Percentiles rank a stretch among this genome's conserved stretches.
These are phyloP conservation scores for Amphicarpaea edgeworthii DNA, from an alignment of 306 rosid species.

Conservation along the genomic window DNA sequence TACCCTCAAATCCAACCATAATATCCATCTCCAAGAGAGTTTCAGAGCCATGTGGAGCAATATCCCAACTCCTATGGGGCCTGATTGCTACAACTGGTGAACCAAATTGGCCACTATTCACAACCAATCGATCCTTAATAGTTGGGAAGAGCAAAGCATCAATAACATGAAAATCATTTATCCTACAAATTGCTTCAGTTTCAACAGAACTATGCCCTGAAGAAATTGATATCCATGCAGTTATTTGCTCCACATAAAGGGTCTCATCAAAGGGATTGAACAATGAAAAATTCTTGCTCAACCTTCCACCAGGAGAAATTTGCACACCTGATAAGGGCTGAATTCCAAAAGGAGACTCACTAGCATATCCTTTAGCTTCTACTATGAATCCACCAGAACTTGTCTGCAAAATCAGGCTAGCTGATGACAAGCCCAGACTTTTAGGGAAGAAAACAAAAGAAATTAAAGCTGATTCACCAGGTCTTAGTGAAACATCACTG, in stretches of 20 bases:
- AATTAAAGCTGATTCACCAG: constrained; percentile 77
- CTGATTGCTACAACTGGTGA: constrained; percentile 69
- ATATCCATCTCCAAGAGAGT: constrained; percentile 76
- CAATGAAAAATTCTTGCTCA: constrained; percentile 78
- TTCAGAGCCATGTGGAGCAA: constrained; percentile 76
- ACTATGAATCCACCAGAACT: constrained; percentile 87
- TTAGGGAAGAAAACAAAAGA: constrained; percentile 85
- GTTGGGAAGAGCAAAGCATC: constrained; percentile 56
- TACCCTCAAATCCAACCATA: constrained; percentile 68
- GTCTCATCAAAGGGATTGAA: constrained; percentile 82
- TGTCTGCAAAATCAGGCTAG: constrained; percentile 91
- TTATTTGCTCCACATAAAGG: constrained; percentile 74
- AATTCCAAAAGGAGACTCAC: constrained; percentile 84
- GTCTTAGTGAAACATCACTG: constrained; percentile 72
- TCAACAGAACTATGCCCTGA: constrained; percentile 62
- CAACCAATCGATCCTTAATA: constrained; percentile 71
- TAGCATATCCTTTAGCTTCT: constrained; percentile 78
- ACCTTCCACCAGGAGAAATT: constrained; percentile 72
- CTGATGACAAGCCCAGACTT: constrained; percentile 74
- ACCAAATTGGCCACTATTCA: constrained; percentile 64
- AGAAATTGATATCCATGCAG: constrained; percentile 78
- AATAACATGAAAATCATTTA: constrained; percentile 55
- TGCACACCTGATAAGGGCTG: constrained; percentile 65
- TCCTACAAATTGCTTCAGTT: constrained; percentile 78
- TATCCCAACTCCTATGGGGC: constrained; percentile 83